phyloP scores from a whole-genome alignment of 2,329 filamentous ascomycete species.

The Fragosphaeria purpurea region DNA sequence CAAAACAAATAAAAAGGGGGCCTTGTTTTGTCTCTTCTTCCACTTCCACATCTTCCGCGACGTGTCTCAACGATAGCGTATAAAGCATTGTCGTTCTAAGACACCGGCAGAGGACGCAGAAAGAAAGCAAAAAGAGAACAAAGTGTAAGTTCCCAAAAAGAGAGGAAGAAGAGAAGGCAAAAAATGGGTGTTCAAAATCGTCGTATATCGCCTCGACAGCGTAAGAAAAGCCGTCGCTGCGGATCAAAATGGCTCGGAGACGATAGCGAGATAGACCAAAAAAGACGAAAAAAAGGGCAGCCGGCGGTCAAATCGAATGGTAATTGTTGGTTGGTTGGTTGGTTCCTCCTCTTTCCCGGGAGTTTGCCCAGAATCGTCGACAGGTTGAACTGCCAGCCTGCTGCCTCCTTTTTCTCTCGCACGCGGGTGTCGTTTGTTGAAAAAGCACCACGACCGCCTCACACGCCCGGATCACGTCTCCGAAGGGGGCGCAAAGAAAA shows the following conservation, averaged over 20 bases:
- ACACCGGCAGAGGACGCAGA: not conserved
- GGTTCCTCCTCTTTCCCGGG: too few relatives aligned
- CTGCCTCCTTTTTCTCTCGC: too few relatives aligned
- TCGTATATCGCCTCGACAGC: too few relatives aligned
- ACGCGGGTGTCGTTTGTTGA: too few relatives aligned
- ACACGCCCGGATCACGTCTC: not conserved
- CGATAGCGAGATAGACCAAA: not conserved
- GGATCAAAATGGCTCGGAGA: too few relatives aligned
- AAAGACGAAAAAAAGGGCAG: not conserved
- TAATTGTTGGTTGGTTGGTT: too few relatives aligned
- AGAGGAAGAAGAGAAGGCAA: not conserved
- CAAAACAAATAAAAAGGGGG: not conserved
- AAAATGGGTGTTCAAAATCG: not conserved
- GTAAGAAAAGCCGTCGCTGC: too few relatives aligned
- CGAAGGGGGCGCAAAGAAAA: not conserved
- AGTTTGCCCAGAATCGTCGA: too few relatives aligned
- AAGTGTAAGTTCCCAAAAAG: not conserved
- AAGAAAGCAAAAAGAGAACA: not conserved
- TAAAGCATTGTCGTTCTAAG: slow-evolving; percentile 25
- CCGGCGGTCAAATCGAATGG: too few relatives aligned
- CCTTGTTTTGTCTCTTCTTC: too few relatives aligned
- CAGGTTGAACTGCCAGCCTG: too few relatives aligned
- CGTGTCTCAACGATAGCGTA: slow-evolving; percentile 25
- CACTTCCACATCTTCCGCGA: not conserved
- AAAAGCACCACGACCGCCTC: too few relatives aligned